Percentiles rank a stretch among this genome's conserved stretches.
These are phyloP conservation scores for Diaporthe citrichinensis DNA, from an alignment of 2,329 filamentous ascomycete genomes.

Conservation along the genomic window DNA sequence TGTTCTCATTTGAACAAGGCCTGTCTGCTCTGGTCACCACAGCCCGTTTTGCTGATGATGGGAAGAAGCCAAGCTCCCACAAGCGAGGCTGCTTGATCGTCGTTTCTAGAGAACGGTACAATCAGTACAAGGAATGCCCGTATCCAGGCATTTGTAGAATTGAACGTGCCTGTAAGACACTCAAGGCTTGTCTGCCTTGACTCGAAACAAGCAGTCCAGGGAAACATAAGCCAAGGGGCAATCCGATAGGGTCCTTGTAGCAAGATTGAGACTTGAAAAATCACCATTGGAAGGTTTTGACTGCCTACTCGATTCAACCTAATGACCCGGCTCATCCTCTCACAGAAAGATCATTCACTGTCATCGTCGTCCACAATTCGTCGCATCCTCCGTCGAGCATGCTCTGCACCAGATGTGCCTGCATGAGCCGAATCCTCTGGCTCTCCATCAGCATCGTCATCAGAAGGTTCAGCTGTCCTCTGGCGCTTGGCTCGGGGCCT, in stretches of 20 bases:
- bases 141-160: neutral
- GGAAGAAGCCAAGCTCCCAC: neutral
- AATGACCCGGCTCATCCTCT: neutral
- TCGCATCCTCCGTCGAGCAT: slow-evolving; percentile 63
- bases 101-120: neutral
- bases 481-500: slow-evolving; percentile 64
- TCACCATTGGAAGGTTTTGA: neutral
- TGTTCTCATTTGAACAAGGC: no score
- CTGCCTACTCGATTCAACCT: neutral
- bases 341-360: slow-evolving; percentile 54
- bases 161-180: no score
- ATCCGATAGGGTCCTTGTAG: neutral
- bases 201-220: neutral
- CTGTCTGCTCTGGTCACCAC: no score
- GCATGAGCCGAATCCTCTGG: slow-evolving; percentile 62
- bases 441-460: slow-evolving; percentile 69
- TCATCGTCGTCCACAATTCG: slow-evolving; percentile 74
- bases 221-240: neutral
- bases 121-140: neutral
- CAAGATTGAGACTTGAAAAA: neutral
- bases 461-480: slow-evolving; percentile 64
- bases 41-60: no score
- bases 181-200: neutral
- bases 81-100: neutral
- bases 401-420: slow-evolving; percentile 49